These are phyloP conservation scores for Trichosporon coremiiforme DNA, from an alignment of 1,284 basidiomycete species.

Conservation along the genomic window DNA sequence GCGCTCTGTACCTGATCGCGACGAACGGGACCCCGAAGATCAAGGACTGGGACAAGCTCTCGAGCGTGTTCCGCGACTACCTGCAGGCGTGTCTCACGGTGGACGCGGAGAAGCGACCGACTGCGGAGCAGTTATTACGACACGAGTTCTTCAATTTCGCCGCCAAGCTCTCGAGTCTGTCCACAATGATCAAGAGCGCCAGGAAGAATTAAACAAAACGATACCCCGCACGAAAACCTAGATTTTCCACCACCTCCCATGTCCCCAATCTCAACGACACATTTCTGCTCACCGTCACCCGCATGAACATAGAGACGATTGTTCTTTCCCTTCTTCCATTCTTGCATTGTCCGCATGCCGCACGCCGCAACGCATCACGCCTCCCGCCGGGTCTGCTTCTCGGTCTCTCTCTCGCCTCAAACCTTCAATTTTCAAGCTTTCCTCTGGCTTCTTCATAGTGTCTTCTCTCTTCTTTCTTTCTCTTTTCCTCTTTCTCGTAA, in stretches of 20 bases:
- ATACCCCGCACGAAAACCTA: too few relatives aligned
- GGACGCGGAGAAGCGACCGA: constrained; percentile 88
- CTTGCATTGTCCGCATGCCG: constrained; percentile 13
- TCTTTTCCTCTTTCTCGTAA: too few relatives aligned
- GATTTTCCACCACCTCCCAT: too few relatives aligned
- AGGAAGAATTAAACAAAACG: constrained; percentile 66
- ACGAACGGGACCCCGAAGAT: constrained; percentile 97
- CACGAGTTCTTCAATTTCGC: constrained; percentile 86
- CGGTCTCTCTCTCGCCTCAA: too few relatives aligned
- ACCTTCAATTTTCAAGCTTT: background rate
- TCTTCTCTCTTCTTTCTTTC: background rate
- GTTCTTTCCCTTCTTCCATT: background rate
- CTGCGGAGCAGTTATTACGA: constrained; percentile 79
- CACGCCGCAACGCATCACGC: too few relatives aligned
- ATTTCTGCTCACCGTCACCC: background rate
- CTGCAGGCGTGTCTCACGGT: constrained; percentile 86
- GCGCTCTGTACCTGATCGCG: constrained; percentile 93
- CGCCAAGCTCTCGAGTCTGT: constrained; percentile 81
- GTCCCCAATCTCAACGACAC: constrained; percentile 10
- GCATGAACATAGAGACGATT: constrained; percentile 1
- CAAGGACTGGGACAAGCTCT: constrained; percentile 89
- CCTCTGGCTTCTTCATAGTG: background rate
- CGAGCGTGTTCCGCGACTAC: constrained; percentile 86
- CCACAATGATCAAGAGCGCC: constrained; percentile 91
- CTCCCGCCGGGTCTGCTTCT: too few relatives aligned